These are phyloP conservation scores for Ceratopteris richardii DNA, from an alignment of 75 land plant genomes.

Conservation along the genomic window DNA sequence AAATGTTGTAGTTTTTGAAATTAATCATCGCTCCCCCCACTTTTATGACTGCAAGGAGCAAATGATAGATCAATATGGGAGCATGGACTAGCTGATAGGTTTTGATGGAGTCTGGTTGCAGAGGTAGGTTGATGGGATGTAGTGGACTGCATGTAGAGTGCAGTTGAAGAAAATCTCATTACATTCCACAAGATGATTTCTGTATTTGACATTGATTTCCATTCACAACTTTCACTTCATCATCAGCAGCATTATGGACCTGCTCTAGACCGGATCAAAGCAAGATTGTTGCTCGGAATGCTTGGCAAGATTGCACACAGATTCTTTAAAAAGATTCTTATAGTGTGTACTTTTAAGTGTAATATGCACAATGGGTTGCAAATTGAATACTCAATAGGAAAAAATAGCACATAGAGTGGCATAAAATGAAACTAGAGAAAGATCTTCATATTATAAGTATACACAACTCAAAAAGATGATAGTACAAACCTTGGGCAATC, in stretches of 20 bases:
- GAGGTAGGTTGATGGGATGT: constrained; percentile 99
- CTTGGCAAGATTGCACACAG: too few relatives aligned
- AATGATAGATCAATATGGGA: constrained; percentile 60
- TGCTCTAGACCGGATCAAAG: too few relatives aligned
- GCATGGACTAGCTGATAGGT: constrained; percentile 93
- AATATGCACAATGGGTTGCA: too few relatives aligned
- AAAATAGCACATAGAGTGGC: too few relatives aligned
- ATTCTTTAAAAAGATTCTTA: too few relatives aligned
- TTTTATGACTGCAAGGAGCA: constrained; percentile 41
- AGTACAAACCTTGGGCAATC: too few relatives aligned
- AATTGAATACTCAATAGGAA: too few relatives aligned
- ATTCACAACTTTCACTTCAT: constrained; percentile 60
- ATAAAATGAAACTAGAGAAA: too few relatives aligned
- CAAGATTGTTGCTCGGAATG: constrained; percentile 19
- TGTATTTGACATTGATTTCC: constrained; percentile 88
- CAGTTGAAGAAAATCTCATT: constrained; percentile 89
- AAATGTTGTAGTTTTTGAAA: constrained; percentile 58
- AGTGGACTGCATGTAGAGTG: constrained; percentile 92
- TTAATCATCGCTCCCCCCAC: constrained; percentile 67
- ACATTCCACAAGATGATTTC: constrained; percentile 72
- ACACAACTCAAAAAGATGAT: too few relatives aligned
- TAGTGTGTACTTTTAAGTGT: too few relatives aligned
- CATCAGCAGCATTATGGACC: constrained; percentile 90
- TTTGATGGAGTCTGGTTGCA: constrained; percentile 96
- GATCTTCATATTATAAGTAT: too few relatives aligned